Base-by-base conservation (phyloP, 2,329 filamentous ascomycete species). In the Diaporthe vexans region DNA sequence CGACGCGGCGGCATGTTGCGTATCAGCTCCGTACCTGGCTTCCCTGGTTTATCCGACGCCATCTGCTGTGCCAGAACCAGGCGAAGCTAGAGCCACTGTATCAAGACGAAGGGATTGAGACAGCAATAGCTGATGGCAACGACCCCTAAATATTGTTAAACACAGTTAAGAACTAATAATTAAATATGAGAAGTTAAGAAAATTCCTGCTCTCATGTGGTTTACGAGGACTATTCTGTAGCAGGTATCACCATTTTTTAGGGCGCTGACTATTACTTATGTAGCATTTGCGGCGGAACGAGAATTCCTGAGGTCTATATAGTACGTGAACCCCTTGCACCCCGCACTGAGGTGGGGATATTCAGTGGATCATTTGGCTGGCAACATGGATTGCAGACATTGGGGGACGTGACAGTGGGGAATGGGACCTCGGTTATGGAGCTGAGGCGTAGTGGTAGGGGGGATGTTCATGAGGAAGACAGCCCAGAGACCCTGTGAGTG, bases 41-140 rank as follows among this genome's bases (percentile, higher is more conserved):
- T 5, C 83, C 83, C 0, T 84, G 81, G 80, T 81, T 78, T 58
- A 51, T 82, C 43, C 80, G 78, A 35, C 77, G 79, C 13, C 80
- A 80, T 35, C 21, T 85, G 3, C 71, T 83, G 4, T 79, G 79
- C 33, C 75, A 78, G 58, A 77, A 75, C 37, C 76, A 82, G n/a
- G 85, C 80, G 4, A 79, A 79, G 26, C 78, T 86, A 51, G 81
- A 84, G 71, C 85, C 84, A 10, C 78, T 86, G 13, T 86, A 86
- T 76, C 74, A 80, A 11, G 29, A 52, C 21, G 48, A 61, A 29
- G 3, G 51, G 24, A 24, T 7, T 54, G 51, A 29, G 51, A 54
- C n/a, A n/a, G 26, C 24, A 17, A 29, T 54, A 54, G 51, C 51
- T 17, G 51, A n/a, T 54, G 24, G 51, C 51, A 54, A 54, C 24